Percentiles rank a stretch among this genome's conserved stretches.
Conservation (phyloP, 2,329 filamentous ascomycete genomes). For the Penicillium griseofulvum region DNA sequence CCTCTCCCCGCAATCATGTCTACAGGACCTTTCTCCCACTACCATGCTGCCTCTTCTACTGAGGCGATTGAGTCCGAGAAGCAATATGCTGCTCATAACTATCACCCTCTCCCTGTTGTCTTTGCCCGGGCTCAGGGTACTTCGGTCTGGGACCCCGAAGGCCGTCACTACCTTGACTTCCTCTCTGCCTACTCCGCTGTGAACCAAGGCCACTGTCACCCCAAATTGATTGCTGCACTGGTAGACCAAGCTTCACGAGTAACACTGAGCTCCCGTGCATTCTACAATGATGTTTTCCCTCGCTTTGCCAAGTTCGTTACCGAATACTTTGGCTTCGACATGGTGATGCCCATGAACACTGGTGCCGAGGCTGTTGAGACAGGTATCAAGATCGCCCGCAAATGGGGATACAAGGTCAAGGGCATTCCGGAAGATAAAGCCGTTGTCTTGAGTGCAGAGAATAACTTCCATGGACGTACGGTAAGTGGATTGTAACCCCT, state of each 20-base stretch:
- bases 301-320: constrained; percentile 92
- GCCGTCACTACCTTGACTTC: constrained; percentile 93
- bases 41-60: constrained; percentile 75
- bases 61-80: constrained; percentile 78
- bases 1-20: constrained; percentile 33
- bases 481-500: constrained; percentile 52
- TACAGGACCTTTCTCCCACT: constrained; percentile 43
- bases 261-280: constrained; percentile 89
- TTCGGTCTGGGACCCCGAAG: constrained; percentile 96
- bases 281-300: constrained; percentile 98
- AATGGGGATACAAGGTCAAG: constrained; percentile 98
- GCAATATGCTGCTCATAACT: constrained; percentile 92
- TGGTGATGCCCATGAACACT: constrained; percentile 98
- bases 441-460: constrained; percentile 75
- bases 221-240: constrained; percentile 86
- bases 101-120: constrained; percentile 93
- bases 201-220: constrained; percentile 97
- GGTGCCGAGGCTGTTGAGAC: constrained; percentile 96
- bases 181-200: constrained; percentile 96
- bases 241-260: constrained; percentile 84
- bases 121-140: constrained; percentile 82
- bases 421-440: constrained; percentile 81
- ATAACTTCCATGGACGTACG: constrained; percentile 96
- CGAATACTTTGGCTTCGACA: constrained; percentile 87
- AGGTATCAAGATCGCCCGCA: constrained; percentile 90